Evolutionary conservation across 2,329 filamentous ascomycete genomes (phyloP), one percentile per base, ranked within the genome.

Genomic region (Ophiocordyceps sinensis): DNA sequence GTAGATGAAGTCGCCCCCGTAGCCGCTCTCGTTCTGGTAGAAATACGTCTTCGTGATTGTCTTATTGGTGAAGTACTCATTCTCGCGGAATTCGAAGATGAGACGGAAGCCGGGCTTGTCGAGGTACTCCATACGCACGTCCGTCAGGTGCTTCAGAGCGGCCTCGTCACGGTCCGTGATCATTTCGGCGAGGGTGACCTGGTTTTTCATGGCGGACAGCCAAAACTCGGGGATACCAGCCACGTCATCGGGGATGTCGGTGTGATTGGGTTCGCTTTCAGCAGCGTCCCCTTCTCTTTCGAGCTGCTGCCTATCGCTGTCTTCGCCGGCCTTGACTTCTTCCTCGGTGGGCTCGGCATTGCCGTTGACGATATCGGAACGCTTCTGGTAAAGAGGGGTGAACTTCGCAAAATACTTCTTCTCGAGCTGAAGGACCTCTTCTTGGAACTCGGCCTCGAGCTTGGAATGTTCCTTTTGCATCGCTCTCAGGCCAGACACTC

Each of bases 361-460:
- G 53, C 91, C 91, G 66, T 95, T 96, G 64, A 98, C 74, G 53
- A 98, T 96, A 54, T 80, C 75, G 47, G 88, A 77, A 64, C 91
- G 88, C 74, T 91, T 91, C 73, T 95, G 71, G 68, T 98, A 98
- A 39, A 98, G 77, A 45, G 91, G 91, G 41, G 86, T 94, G 69
- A 95, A 98, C 69, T 96, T 96, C 67, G 85, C 85, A 56, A 96
- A 96, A 68, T 94, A 98, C 70, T 95, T 95, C 78, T 98, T 98
- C 75, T 98, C 91, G 26, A 98, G 77, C 65, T 95, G 82, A 44
- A 98, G 76, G 47, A 98, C 88, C 68, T 96, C 93, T 65, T 96
- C 88, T 64, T 98, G 93, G 66, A 98, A 96, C 66, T 95, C 82
- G 41, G 87, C 85, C 73, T 98, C 93, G 54, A 98, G 81, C 70